Evolutionary conservation across 2,329 filamentous ascomycete genomes (phyloP), one percentile per base, ranked within the genome.

Genomic region (Clonostachys rhizophaga): DNA sequence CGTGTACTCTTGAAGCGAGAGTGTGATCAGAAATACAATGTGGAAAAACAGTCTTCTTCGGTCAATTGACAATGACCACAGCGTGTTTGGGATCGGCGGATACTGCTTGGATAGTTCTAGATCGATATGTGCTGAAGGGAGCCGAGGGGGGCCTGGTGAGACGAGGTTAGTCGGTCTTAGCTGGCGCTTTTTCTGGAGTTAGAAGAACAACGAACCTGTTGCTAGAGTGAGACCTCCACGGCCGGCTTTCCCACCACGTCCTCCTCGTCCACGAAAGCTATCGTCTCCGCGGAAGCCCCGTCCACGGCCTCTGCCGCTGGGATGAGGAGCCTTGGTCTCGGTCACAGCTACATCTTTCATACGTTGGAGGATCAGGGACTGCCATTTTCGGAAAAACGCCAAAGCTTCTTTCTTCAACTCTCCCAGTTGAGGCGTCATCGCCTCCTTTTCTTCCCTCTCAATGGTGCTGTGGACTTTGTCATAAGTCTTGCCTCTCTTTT

Each of bases 381-480:
- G 81, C 92, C 92, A 97, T 53, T 89, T 86, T 49, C 87, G 83
- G 60, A 92, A 95, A 60, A 86, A 83, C 7, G 75, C 69, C 6
- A 95, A 62, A 2, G 84, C 78, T 46, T 86, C 83, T 52, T 79
- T 82, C 68, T 84, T 91, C 56, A 91, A 66, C 55, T 89, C 84
- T 48, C 76, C 68, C 51, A 86, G 74, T 48, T 74, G 66, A 5
- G 70, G 65, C 34, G 65, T 68, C 47, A 72, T 68, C 18, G 61
- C 53, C 36, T 62, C 60, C 14, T 63, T 51, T 40, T 64, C 62
- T 35, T 65, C 58, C 35, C 66, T 63, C 16, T 62, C 56, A 20
- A 58, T 51, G 20, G 58, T 56, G n/a, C 59, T 50, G 40, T 61
- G 55, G 33, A 58, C 52, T 39, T 62, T 62, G 33, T 50, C 48